These are phyloP conservation scores for Heritiera littoralis DNA, from an alignment of 345 rosid species.

Conservation along the genomic window DNA sequence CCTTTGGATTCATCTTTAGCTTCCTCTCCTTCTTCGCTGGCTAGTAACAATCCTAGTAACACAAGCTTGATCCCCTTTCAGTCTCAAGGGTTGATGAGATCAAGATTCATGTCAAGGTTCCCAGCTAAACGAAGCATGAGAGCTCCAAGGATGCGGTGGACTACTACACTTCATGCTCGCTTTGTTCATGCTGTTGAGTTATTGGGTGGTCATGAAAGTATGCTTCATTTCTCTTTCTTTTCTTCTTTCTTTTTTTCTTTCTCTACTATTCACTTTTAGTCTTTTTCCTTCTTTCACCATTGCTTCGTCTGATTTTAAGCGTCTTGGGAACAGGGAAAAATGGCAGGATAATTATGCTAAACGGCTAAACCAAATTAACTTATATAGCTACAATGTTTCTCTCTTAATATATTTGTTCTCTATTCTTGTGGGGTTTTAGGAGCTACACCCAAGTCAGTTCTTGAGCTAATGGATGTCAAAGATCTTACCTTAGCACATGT, in stretches of 20 bases:
- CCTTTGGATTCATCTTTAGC: constrained; percentile 42
- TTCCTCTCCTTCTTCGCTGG: constrained; percentile 42
- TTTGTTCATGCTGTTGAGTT: constrained; percentile 99
- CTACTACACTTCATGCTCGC: constrained; percentile 94
- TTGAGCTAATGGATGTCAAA: constrained; percentile 98
- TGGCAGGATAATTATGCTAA: background rate
- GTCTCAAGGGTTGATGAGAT: constrained; percentile 57
- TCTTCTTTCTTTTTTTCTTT: constrained; percentile 6
- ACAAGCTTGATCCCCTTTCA: constrained; percentile 44
- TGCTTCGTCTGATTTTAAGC: constrained; percentile 15
- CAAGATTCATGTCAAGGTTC: constrained; percentile 65
- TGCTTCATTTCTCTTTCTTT: constrained; percentile 20
- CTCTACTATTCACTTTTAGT: background rate
- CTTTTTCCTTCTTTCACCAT: background rate
- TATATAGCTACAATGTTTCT: constrained; percentile 4
- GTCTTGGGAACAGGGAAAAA: constrained; percentile 2
- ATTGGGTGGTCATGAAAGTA: constrained; percentile 99
- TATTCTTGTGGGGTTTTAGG: constrained; percentile 43
- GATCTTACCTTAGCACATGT: constrained; percentile 99
- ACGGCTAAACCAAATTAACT: constrained; percentile 18
- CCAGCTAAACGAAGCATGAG: constrained; percentile 61
- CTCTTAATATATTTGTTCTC: constrained; percentile 12
- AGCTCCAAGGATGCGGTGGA: constrained; percentile 97
- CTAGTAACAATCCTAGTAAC: constrained; percentile 24
- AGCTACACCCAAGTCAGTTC: constrained; percentile 98